Base-by-base conservation (phyloP, 2,329 filamentous ascomycete genomes). In the Tricladium varicosporioides region DNA sequence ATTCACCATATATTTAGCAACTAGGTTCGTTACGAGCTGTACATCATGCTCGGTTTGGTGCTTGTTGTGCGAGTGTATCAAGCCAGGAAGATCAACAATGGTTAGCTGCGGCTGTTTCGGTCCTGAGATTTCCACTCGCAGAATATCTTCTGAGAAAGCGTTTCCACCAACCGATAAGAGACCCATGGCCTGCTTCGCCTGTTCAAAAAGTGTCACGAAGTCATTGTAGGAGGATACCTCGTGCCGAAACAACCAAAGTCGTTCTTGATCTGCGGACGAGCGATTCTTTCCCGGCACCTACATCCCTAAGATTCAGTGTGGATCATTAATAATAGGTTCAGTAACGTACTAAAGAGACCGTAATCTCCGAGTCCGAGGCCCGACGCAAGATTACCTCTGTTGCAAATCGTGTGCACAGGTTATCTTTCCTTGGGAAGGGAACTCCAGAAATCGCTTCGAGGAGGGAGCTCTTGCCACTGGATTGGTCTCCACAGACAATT, bases 1-100 rank as follows among this genome's bases (percentile, higher is more conserved):
- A 60, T 78, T 79, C 71, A 79, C 80, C 79, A 81, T 81, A 67
- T 82, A 82, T 75, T 63, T 0, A 84, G 78, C 10, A 85, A 84
- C 78, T 8, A 85, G 71, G 0, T 75, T 70, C 0, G 75, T 64
- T 2, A 69, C 59, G 5, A 85, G 77, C 1, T 77, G 58, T 2
- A 74, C 67, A 0, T 76, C 73, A 48, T 80, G 79, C 1, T 65
- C 64, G 1, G 75, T 75, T 56, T 82, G 77, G 0, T 75, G 67
- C 36, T 75, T 74, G n/a, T 72, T 77, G 5, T 75, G 70, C 0
- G 74, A 73, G 36, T 40, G 9, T 11, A 40, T 40, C 11, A 40
- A n/a, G 3, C 36, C 36, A 10, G 36, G 36, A 2, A 40, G n/a
- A 10, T 40, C 36, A 2, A 40, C 36, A 10, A 40, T 40, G n/a